phyloP scores from a whole-genome alignment of 805 yeast genomes.

The Hanseniaspora valbyensis region DNA sequence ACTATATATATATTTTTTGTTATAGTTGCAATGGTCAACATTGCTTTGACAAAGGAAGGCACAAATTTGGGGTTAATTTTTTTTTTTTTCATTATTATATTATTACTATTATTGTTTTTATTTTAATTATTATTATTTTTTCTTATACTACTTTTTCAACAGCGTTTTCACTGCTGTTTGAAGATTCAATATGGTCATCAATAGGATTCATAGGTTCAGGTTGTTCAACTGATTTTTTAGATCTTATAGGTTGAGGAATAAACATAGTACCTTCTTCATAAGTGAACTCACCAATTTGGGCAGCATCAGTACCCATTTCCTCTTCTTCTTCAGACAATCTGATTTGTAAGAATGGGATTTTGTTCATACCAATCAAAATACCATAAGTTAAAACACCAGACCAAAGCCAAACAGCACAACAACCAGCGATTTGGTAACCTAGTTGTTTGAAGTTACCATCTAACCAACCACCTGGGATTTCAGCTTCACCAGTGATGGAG shows the following conservation, averaged over 20 bases:
- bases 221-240: conserved; percentile 31
- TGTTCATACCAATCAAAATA: conserved; percentile 55
- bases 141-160: conserved; percentile 15
- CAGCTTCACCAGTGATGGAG: conserved; percentile 50
- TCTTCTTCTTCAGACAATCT: conserved; percentile 83
- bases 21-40: no score
- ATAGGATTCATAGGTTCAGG: conserved; percentile 27
- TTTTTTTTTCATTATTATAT: background rate
- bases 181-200: conserved; percentile 30
- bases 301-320: conserved; percentile 73
- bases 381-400: conserved; percentile 62
- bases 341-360: conserved; percentile 67
- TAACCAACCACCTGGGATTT: conserved; percentile 77
- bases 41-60: no score
- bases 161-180: conserved; percentile 1
- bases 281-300: conserved; percentile 85
- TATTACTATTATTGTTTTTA: background rate
- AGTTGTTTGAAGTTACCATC: conserved; percentile 73
- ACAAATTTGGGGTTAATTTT: no score
- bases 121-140: background rate
- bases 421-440: conserved; percentile 79
- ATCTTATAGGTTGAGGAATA: conserved; percentile 71
- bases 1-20: no score
- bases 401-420: conserved; percentile 61
- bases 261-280: conserved; percentile 52